phyloP scores from a whole-genome alignment of 2,329 filamentous ascomycete species.

The Metarhizium album region DNA sequence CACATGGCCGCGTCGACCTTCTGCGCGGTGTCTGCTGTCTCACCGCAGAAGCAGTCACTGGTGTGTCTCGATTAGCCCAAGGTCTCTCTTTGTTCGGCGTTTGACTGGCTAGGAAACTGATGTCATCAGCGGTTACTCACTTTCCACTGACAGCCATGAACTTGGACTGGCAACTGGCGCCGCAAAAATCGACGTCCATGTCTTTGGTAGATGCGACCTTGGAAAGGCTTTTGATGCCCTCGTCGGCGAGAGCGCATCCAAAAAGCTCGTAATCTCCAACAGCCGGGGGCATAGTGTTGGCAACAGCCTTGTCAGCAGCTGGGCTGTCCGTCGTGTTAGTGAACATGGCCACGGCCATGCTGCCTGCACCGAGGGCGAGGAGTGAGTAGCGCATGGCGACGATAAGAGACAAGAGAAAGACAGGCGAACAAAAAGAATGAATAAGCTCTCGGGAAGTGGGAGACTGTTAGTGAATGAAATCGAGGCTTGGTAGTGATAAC shows the following conservation, averaged over 20 bases:
- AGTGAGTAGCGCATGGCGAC: slow-evolving; percentile 21
- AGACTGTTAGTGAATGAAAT: slow-evolving; percentile 17
- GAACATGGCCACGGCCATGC: slow-evolving; percentile 17
- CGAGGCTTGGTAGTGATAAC: slow-evolving; percentile 16
- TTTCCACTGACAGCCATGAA: slow-evolving; percentile 17
- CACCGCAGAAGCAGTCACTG: slow-evolving; percentile 22
- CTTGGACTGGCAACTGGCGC: slow-evolving; percentile 11
- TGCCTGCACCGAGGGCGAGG: slow-evolving; percentile 20
- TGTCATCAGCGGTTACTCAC: slow-evolving; percentile 9
- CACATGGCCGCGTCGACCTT: slow-evolving; percentile 12
- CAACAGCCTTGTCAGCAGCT: neutral
- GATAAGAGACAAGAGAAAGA: slow-evolving; percentile 7
- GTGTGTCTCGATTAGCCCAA: neutral
- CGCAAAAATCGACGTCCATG: slow-evolving; percentile 18
- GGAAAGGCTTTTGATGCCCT: slow-evolving; percentile 15
- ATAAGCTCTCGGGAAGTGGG: slow-evolving; percentile 17
- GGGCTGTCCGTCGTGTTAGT: slow-evolving; percentile 3
- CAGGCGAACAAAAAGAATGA: slow-evolving; percentile 12
- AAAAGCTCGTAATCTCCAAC: slow-evolving; percentile 14
- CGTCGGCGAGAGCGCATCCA: slow-evolving; percentile 16
- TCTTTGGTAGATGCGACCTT: slow-evolving; percentile 5
- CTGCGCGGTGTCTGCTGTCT: neutral
- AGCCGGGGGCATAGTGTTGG: slow-evolving; percentile 10
- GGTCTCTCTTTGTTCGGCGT: neutral
- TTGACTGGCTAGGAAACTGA: neutral